phyloP scores from a whole-genome alignment of 2,329 filamentous ascomycete genomes.

The Akanthomyces dipterigenus region DNA sequence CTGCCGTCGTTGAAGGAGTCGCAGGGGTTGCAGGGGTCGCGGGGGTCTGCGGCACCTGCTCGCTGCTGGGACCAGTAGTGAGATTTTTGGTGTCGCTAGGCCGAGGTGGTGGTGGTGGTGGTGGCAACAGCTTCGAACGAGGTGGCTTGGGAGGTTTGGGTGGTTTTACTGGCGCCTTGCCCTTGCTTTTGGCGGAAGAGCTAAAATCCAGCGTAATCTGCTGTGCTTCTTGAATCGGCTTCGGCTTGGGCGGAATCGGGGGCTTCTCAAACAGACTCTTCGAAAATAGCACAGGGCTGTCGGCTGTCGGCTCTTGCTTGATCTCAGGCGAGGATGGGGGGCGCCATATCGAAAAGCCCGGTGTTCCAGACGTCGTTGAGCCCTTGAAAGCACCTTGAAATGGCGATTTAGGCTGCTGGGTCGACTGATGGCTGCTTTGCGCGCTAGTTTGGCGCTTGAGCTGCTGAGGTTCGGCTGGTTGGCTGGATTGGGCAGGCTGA shows the following conservation, averaged over 20 bases:
- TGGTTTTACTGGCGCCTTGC: constrained; percentile 28
- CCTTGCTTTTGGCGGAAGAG: constrained; percentile 25
- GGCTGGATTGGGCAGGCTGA: background rate
- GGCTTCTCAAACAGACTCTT: constrained; percentile 29
- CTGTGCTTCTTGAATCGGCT: constrained; percentile 28
- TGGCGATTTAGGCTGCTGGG: background rate
- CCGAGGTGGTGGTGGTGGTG: background rate
- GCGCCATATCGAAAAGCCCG: constrained; percentile 11
- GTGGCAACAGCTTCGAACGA: constrained; percentile 18
- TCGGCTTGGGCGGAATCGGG: constrained; percentile 32
- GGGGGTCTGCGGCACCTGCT: constrained; percentile 1
- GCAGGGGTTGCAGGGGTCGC: constrained; percentile 13
- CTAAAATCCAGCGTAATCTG: constrained; percentile 33
- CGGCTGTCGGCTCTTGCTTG: constrained; percentile 5
- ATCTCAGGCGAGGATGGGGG: background rate
- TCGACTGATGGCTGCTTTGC: background rate
- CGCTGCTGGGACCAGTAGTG: background rate
- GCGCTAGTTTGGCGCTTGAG: background rate
- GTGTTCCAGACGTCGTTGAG: background rate
- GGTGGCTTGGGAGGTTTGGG: constrained; percentile 15
- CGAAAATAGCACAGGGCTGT: background rate
- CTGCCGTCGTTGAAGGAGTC: constrained; percentile 15
- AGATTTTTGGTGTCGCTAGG: background rate
- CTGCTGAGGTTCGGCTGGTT: background rate
- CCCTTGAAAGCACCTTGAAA: background rate